Conservation (phyloP, 345 rosid genomes). For the Salix purpurea region DNA sequence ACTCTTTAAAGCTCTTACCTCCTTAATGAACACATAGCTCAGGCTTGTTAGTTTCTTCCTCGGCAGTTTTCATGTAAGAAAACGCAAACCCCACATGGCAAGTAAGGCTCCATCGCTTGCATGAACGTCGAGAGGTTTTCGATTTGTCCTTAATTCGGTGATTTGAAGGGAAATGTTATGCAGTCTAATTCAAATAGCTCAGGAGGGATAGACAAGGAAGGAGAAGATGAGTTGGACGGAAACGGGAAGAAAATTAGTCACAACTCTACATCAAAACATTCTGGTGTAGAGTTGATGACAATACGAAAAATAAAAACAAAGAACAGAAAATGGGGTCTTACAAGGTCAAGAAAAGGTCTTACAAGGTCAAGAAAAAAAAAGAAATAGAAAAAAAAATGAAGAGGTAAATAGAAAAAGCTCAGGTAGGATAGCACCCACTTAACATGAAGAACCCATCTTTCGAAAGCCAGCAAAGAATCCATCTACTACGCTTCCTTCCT, state of each 20-base stretch:
- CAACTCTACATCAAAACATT: slow-evolving; percentile 18
- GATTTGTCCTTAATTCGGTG: background rate
- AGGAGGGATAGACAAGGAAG: slow-evolving; percentile 94
- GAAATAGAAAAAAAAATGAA: background rate
- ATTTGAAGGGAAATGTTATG: background rate
- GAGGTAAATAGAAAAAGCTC: slow-evolving; percentile 47
- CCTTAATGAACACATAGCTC: background rate
- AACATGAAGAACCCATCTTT: slow-evolving; percentile 16
- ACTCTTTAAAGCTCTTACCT: background rate
- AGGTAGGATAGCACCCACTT: slow-evolving; percentile 74
- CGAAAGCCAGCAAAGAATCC: background rate
- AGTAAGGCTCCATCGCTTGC: slow-evolving; percentile 12
- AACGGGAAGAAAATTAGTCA: slow-evolving; percentile 1
- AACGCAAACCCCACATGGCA: background rate
- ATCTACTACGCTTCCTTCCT: background rate
- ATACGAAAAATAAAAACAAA: background rate
- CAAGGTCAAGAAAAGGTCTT: slow-evolving; percentile 99
- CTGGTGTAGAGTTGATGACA: slow-evolving; percentile 5
- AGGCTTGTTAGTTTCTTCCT: background rate
- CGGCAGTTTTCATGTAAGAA: background rate
- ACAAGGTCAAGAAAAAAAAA: slow-evolving; percentile 90
- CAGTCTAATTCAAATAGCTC: slow-evolving; percentile 53
- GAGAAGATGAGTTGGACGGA: slow-evolving; percentile 59
- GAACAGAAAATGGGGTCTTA: slow-evolving; percentile 47
- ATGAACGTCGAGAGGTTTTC: background rate